Conservation (phyloP, 441 rosid genomes). For the Populus trichocarpa region DNA sequence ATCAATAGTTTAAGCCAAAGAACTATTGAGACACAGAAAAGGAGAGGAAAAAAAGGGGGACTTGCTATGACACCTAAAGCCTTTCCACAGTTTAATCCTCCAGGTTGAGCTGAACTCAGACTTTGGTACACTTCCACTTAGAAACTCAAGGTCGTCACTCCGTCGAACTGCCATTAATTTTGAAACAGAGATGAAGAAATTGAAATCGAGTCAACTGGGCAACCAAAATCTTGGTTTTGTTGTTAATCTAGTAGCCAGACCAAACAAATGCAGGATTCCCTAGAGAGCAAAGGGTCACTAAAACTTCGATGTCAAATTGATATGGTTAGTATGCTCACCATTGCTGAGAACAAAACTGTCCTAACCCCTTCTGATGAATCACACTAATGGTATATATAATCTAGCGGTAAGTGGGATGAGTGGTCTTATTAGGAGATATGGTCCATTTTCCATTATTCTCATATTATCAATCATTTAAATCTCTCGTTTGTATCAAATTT, state of each 20-base stretch:
- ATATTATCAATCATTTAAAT: too few relatives aligned
- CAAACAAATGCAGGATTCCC: neutral
- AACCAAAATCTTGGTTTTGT: neutral
- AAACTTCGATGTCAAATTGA: neutral
- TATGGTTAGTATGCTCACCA: neutral
- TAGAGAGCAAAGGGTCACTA: neutral
- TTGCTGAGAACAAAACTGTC: neutral
- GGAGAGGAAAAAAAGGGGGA: neutral
- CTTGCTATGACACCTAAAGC: neutral
- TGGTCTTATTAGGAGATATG: too few relatives aligned
- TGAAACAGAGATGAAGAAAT: neutral
- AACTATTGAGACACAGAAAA: neutral
- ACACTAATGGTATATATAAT: neutral
- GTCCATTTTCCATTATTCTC: neutral
- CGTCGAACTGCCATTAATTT: constrained; percentile 5
- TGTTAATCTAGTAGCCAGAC: neutral
- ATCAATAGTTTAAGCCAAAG: neutral
- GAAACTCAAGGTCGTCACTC: neutral
- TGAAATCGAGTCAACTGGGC: constrained; percentile 2
- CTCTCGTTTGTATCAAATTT: too few relatives aligned
- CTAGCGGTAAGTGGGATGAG: neutral
- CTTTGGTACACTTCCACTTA: constrained; percentile 3
- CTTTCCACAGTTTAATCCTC: neutral
- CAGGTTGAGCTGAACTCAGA: neutral
- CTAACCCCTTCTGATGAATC: constrained; percentile 9